A percentile compares a stretch with the other conserved stretches of the same genome.
Evolutionary conservation across 805 yeast species (phyloP).

Genomic region (Clavispora asparagi): DNA sequence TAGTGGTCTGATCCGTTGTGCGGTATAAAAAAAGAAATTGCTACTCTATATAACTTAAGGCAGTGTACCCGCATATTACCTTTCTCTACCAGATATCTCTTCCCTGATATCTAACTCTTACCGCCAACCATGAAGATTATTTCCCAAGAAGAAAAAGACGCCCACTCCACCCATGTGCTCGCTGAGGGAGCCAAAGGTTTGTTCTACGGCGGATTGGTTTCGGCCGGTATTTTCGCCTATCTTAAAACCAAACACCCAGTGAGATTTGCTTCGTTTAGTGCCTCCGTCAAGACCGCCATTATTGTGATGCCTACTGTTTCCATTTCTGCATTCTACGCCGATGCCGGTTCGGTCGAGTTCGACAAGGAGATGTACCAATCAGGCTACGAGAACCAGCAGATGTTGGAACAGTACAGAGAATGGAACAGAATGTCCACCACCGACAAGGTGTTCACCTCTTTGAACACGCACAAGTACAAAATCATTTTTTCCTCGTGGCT

Average conservation of each 20-base stretch:
- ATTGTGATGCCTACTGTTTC: constrained; percentile 37
- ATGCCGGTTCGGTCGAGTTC: constrained; percentile 41
- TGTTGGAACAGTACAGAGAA: constrained; percentile 29
- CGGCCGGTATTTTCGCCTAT: constrained; percentile 29
- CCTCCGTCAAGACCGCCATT: constrained; percentile 35
- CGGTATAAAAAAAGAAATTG: not conserved
- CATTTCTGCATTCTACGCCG: constrained; percentile 37
- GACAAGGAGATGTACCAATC: constrained; percentile 33
- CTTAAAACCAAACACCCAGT: constrained; percentile 29
- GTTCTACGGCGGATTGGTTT: constrained; percentile 27
- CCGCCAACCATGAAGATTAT: constrained; percentile 29
- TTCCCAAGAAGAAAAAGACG: constrained; percentile 33
- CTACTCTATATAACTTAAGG: not conserved
- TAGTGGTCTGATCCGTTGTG: not conserved
- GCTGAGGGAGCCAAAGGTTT: constrained; percentile 37
- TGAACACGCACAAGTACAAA: constrained; percentile 31
- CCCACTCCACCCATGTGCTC: constrained; percentile 31
- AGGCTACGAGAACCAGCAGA: constrained; percentile 20
- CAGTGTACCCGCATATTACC: not conserved
- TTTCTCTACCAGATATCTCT: too few relatives aligned
- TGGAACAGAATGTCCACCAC: constrained; percentile 29
- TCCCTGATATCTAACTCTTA: not conserved
- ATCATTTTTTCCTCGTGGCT: constrained; percentile 35
- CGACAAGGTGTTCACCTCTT: constrained; percentile 25
- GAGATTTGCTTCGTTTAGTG: constrained; percentile 29